Evolutionary conservation across 345 rosid genomes (phyloP).

Genomic region (Psidium friedrichsthalianum): DNA sequence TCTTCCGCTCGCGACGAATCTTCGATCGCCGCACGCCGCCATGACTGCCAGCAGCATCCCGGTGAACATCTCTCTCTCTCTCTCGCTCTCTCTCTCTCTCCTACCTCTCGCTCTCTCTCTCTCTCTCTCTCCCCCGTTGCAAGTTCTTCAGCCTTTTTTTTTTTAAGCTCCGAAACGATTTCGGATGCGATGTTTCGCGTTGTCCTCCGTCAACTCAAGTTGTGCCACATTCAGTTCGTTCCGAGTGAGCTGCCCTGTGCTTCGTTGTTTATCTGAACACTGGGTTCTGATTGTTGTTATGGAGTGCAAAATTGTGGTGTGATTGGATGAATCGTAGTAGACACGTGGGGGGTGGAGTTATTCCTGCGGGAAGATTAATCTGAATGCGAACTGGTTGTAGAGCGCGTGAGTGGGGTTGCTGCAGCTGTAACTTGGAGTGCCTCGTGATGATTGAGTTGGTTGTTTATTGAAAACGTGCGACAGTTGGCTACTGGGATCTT

Average conservation of each 20-base stretch:
- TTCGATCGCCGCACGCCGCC: too few relatives aligned
- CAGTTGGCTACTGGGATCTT: conserved; percentile 31
- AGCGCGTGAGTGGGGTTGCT: neutral
- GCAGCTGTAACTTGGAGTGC: neutral
- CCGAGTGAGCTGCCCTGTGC: neutral
- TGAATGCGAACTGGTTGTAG: neutral
- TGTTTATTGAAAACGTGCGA: neutral
- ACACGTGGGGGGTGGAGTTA: too few relatives aligned
- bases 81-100: neutral
- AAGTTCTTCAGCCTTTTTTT: too few relatives aligned
- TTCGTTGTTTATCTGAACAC: neutral
- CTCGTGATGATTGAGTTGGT: neutral
- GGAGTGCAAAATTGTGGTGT: neutral
- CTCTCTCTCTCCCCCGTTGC: neutral
- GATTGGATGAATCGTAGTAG: neutral
- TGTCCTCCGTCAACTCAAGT: neutral
- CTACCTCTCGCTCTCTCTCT: neutral
- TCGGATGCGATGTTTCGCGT: neutral
- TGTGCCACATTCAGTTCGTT: neutral
- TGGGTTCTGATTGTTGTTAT: neutral
- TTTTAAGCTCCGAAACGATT: neutral
- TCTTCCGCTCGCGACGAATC: neutral
- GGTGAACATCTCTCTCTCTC: neutral
- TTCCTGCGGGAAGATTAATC: neutral
- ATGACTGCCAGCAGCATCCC: too few relatives aligned